Evolutionary conservation across 768 basidiomycete species (phyloP).

Genomic region (Sarcodon sp.): DNA sequence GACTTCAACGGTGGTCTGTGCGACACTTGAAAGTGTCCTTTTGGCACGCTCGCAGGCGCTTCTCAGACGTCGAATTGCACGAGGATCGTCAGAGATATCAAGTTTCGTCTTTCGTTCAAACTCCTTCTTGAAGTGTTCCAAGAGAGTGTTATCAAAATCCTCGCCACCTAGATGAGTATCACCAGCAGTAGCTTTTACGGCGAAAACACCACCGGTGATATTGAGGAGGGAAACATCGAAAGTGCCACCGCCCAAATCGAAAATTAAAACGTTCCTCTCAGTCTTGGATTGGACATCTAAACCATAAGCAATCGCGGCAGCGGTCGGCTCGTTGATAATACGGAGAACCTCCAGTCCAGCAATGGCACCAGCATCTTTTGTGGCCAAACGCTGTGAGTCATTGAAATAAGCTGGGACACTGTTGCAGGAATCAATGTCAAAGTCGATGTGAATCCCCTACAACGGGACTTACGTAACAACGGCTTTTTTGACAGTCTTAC

Average conservation of each 20-base stretch:
- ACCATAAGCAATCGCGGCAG: constrained; percentile 98
- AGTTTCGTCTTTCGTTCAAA: constrained; percentile 97
- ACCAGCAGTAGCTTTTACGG: constrained; percentile 98
- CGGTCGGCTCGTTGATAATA: constrained; percentile 99
- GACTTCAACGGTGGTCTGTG: constrained; percentile 98
- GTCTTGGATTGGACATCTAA: constrained; percentile 88
- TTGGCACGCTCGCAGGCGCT: constrained; percentile 99
- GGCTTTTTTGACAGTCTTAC: constrained; percentile 96
- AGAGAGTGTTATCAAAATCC: constrained; percentile 97
- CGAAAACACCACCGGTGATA: constrained; percentile 97
- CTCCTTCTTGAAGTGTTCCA: constrained; percentile 99
- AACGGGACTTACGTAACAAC: constrained; percentile 76
- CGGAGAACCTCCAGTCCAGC: constrained; percentile 98
- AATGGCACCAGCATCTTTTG: constrained; percentile 98
- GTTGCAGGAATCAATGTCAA: neutral
- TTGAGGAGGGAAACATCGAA: constrained; percentile 99
- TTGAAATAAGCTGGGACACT: constrained; percentile 99
- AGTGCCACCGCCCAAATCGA: constrained; percentile 99
- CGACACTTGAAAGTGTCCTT: constrained; percentile 94
- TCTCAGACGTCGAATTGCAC: constrained; percentile 90
- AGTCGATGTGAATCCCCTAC: constrained; percentile 2
- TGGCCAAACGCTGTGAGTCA: constrained; percentile 98
- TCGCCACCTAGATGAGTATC: constrained; percentile 99
- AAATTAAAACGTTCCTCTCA: constrained; percentile 98
- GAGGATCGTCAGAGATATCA: constrained; percentile 94